Conservation (phyloP, 2,329 filamentous ascomycete species). For the Exophiala viscosa region DNA sequence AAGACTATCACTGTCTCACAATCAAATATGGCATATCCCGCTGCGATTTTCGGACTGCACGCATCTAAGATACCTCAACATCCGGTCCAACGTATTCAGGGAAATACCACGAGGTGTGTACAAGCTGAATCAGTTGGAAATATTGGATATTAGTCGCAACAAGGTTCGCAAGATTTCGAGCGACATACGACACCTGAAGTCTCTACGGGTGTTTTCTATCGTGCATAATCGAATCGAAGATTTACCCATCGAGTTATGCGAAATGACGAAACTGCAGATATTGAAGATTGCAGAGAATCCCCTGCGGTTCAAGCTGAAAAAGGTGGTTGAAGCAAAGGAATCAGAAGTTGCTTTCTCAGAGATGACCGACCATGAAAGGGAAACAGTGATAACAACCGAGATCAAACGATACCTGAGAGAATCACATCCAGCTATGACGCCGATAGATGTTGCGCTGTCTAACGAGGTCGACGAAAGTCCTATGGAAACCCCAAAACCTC, state of each 20-base stretch:
- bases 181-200: slow-evolving; percentile 75
- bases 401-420: slow-evolving; percentile 56
- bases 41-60: slow-evolving; percentile 47
- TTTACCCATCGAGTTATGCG: slow-evolving; percentile 76
- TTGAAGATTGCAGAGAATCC: slow-evolving; percentile 88
- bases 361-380: slow-evolving; percentile 57
- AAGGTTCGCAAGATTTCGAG: slow-evolving; percentile 73
- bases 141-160: slow-evolving; percentile 87
- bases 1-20: slow-evolving; percentile 51
- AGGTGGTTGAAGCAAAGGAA: slow-evolving; percentile 63
- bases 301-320: slow-evolving; percentile 71
- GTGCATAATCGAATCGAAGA: slow-evolving; percentile 83
- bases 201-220: slow-evolving; percentile 82
- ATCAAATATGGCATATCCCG: slow-evolving; percentile 48
- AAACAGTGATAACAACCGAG: slow-evolving; percentile 57
- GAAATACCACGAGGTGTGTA: slow-evolving; percentile 70
- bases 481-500: slow-evolving; percentile 71
- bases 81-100: slow-evolving; percentile 48
- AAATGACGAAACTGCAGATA: slow-evolving; percentile 85
- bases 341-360: slow-evolving; percentile 57
- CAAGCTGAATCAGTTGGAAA: slow-evolving; percentile 80
- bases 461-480: slow-evolving; percentile 63
- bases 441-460: slow-evolving; percentile 43
- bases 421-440: slow-evolving; percentile 39
- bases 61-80: slow-evolving; percentile 49